phyloP scores from a whole-genome alignment of 2,329 filamentous ascomycete genomes.

The Fusarium graminum region DNA sequence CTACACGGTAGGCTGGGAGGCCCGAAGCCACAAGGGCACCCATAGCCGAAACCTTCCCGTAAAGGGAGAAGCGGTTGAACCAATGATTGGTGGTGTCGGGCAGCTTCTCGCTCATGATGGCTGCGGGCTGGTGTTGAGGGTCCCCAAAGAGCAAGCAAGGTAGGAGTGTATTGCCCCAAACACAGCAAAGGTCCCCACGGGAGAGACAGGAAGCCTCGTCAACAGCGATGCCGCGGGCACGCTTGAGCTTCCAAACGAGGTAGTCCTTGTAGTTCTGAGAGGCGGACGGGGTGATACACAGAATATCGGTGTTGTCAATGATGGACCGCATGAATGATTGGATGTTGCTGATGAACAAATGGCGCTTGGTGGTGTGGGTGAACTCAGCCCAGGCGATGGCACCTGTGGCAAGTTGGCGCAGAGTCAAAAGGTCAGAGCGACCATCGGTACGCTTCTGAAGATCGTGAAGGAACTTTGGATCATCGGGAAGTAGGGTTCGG shows the following conservation, averaged over 20 bases:
- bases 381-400: not conserved
- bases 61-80: not conserved
- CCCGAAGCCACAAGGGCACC: too few species aligned
- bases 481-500: not conserved
- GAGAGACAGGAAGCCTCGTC: constrained; percentile 46
- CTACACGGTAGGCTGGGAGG: too few species aligned
- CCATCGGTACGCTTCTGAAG: not conserved
- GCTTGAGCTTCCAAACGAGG: not conserved
- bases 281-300: constrained; percentile 31
- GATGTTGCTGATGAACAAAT: not conserved
- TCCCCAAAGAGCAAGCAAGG: constrained; percentile 45
- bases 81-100: not conserved
- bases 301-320: constrained; percentile 7
- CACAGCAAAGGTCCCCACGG: constrained; percentile 39
- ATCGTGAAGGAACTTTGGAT: not conserved
- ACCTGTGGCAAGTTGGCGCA: not conserved
- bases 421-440: not conserved
- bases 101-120: constrained; percentile 7
- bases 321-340: too few species aligned
- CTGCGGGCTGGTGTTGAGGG: constrained; percentile 32
- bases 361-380: not conserved
- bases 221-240: constrained; percentile 24
- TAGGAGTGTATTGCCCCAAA: constrained; percentile 44
- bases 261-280: not conserved
- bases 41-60: accelerated